phyloP scores from a whole-genome alignment of 345 rosid genomes.

The Triadica sebifera region DNA sequence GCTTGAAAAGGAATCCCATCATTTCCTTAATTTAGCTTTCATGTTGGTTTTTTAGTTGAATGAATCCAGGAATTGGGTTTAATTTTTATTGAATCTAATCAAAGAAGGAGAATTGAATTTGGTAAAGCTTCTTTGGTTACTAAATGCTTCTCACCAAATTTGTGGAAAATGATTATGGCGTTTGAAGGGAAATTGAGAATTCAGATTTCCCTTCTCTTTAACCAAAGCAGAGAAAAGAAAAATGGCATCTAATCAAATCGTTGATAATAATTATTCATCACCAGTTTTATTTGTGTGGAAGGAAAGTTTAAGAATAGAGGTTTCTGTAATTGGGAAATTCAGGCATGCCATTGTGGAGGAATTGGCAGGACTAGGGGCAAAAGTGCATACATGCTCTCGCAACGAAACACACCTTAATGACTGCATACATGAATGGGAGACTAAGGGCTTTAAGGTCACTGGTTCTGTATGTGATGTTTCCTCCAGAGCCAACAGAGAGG shows the following conservation, averaged over 20 bases:
- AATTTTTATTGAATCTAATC: too few relatives aligned
- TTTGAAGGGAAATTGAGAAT: too few relatives aligned
- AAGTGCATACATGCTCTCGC: conserved; percentile 21
- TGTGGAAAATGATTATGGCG: too few relatives aligned
- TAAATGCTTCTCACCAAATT: too few relatives aligned
- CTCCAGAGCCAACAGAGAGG: conserved; percentile 17
- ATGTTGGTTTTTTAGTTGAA: too few relatives aligned
- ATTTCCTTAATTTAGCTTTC: background rate
- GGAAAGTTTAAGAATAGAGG: background rate
- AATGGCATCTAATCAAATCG: too few relatives aligned
- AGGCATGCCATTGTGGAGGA: conserved; percentile 28
- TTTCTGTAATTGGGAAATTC: background rate
- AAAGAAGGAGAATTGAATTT: too few relatives aligned
- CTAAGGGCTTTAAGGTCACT: conserved; percentile 18
- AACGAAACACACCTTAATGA: conserved; percentile 8
- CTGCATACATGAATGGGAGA: conserved; percentile 20
- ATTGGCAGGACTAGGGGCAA: conserved; percentile 25
- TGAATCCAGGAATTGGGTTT: too few relatives aligned
- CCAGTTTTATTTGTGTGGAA: background rate
- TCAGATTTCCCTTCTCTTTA: too few relatives aligned
- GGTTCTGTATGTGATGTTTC: conserved; percentile 25
- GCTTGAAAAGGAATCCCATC: background rate
- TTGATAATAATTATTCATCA: too few relatives aligned
- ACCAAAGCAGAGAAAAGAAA: too few relatives aligned
- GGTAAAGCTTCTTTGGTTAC: too few relatives aligned